Base-by-base conservation (phyloP, 2,329 filamentous ascomycete genomes). In the Apiospora malaysiana region DNA sequence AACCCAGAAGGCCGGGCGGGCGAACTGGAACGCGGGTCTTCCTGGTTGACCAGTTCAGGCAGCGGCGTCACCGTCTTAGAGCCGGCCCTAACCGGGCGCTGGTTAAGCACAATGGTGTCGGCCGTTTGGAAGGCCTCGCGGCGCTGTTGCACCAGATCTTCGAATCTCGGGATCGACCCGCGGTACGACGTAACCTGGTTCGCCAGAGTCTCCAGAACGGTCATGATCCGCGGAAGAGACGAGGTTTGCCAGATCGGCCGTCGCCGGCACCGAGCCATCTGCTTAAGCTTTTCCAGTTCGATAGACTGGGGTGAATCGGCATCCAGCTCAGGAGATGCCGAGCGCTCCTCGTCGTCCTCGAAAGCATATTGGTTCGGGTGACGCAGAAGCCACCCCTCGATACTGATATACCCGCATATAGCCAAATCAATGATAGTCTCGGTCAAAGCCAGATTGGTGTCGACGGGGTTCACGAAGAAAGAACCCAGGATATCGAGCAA, bases 361-460 rank as follows among this genome's bases (percentile, higher is more conserved):
- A 89, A 93, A 7, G 84, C 82, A 77, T 91, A 93, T 71, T 84
- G 86, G n/a, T 83, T 85, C 4, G 93, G 92, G 69, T 92, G 90
- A 21, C 94, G 91, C 7, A 95, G 85, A 42, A 98, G 84, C 95
- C 96, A 99, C n/a, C 93, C 93, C 77, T 98, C 94, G 16, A 98
- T 86, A 25, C 91, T 90, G 78, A 97, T 92, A 73, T 93, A 93
- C 7, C 94, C 93, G 76, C 96, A 98, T 0, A 93, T 90, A 14
- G 93, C 93, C 51, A 99, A 85, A 74, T 94, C 92, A 40, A 97
- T 88, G 59, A 98, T 85, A 0, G 93, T 89, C 76, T 97, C 93
- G 0, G 95, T 98, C 1, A 98, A 85, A 0, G 92, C 93, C 4
- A 99, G 84, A 75, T 99, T 99, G 2, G 93, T 95, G 76, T 98